A percentile compares a stretch with the other conserved stretches of the same genome.
phyloP scores from a whole-genome alignment of 768 basidiomycete species.

The Podaxis carcinomalis region DNA sequence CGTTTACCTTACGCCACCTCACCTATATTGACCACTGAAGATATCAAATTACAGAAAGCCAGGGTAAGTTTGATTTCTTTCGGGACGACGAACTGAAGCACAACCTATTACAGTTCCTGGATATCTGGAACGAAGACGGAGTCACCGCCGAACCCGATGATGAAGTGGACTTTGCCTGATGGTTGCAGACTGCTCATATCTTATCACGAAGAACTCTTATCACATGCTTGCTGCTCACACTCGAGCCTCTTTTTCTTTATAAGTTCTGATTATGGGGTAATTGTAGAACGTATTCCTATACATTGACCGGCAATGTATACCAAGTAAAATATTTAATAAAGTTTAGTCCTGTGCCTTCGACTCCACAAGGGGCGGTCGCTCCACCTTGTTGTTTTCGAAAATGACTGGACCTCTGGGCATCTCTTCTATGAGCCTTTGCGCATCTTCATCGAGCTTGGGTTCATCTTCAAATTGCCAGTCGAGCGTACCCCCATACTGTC shows the following conservation, averaged over 20 bases:
- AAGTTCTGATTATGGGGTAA: neutral
- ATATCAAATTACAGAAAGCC: conserved; percentile 56
- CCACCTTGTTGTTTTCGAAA: conserved; percentile 42
- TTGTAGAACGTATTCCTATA: conserved; percentile 4
- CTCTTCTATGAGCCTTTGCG: conserved; percentile 39
- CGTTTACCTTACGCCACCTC: conserved; percentile 63
- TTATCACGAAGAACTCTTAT: neutral
- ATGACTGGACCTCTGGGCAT: conserved; percentile 55
- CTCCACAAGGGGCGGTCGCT: conserved; percentile 13
- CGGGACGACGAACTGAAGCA: neutral
- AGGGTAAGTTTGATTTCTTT: conserved; percentile 42
- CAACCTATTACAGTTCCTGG: conserved; percentile 50
- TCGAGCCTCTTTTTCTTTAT: neutral
- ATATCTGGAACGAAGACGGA: conserved; percentile 82
- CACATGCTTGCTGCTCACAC: conserved; percentile 3
- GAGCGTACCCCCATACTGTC: conserved; percentile 68
- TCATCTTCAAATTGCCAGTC: conserved; percentile 68
- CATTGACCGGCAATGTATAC: neutral
- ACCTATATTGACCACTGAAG: conserved; percentile 58
- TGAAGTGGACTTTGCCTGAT: conserved; percentile 21
- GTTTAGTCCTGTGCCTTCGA: conserved; percentile 10
- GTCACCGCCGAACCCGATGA: conserved; percentile 60
- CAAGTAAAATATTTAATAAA: conserved; percentile 7
- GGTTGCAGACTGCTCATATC: neutral
- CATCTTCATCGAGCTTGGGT: conserved; percentile 57